These are phyloP conservation scores for Rubroshorea leprosula DNA, from an alignment of 345 rosid genomes.

Conservation along the genomic window DNA sequence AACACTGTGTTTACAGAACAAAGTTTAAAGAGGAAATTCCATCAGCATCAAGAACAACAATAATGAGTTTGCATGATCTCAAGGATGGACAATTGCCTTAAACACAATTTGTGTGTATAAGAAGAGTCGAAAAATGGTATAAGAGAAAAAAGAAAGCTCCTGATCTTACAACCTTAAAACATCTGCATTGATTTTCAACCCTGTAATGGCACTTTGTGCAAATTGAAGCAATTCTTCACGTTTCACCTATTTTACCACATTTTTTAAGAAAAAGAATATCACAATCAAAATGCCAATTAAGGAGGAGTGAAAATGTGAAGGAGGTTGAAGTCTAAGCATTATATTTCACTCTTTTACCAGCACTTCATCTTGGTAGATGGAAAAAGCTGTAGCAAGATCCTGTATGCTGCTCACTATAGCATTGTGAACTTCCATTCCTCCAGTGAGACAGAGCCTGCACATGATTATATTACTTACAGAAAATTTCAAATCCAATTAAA, in stretches of 20 bases:
- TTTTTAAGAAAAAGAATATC: slow-evolving; percentile 5
- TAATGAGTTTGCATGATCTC: background rate
- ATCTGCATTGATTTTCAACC: slow-evolving; percentile 75
- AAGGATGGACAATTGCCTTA: slow-evolving; percentile 1
- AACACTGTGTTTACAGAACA: no score
- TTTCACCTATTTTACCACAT: slow-evolving; percentile 55
- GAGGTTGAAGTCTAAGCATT: background rate
- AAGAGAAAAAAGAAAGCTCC: slow-evolving; percentile 9
- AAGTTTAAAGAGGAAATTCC: background rate
- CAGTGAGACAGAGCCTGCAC: slow-evolving; percentile 74
- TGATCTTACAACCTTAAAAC: slow-evolving; percentile 52
- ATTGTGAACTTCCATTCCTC: slow-evolving; percentile 93
- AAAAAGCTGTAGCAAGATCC: slow-evolving; percentile 75
- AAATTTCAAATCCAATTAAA: slow-evolving; percentile 2
- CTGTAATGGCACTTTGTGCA: slow-evolving; percentile 77
- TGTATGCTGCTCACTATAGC: slow-evolving; percentile 93
- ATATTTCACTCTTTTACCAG: slow-evolving; percentile 47
- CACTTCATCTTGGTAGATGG: slow-evolving; percentile 88
- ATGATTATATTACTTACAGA: background rate
- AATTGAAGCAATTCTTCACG: slow-evolving; percentile 95
- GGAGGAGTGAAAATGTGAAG: background rate
- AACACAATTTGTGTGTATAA: slow-evolving; percentile 7
- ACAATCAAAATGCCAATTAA: slow-evolving; percentile 12
- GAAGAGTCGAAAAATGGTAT: slow-evolving; percentile 3
- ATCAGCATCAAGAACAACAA: slow-evolving; percentile 1